Conservation (phyloP, 495 filamentous ascomycete species). For the Jackrogersella multiformis region DNA sequence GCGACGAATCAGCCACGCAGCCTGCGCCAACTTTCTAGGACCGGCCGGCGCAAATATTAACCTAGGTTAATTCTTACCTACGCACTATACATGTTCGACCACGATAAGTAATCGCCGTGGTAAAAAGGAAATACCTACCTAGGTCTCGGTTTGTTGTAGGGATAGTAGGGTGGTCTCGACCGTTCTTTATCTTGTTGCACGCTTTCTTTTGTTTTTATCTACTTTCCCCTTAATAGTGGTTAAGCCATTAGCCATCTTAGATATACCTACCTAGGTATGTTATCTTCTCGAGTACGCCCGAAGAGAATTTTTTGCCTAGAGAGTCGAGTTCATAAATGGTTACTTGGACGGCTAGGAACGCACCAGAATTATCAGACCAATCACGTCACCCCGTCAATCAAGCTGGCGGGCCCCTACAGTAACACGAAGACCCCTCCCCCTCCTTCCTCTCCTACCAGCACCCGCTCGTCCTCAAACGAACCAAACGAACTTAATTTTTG, state of each 20-base stretch:
- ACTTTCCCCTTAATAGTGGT: no score
- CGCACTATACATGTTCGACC: constrained; percentile 10
- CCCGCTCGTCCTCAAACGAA: constrained; percentile 33
- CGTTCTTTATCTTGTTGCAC: neutral
- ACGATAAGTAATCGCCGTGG: constrained; percentile 18
- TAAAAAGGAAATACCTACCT: neutral
- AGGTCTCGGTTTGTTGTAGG: neutral
- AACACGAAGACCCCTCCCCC: constrained; percentile 51
- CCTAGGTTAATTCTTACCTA: neutral
- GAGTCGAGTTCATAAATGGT: constrained; percentile 7
- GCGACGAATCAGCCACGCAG: no score
- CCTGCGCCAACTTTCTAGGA: neutral
- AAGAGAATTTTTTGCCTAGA: constrained; percentile 12
- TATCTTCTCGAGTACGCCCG: constrained; percentile 6
- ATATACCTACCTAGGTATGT: constrained; percentile 8
- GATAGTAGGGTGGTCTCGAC: neutral
- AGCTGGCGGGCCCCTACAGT: constrained; percentile 38
- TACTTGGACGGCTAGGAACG: constrained; percentile 23
- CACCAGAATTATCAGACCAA: constrained; percentile 34
- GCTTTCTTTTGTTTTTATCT: neutral
- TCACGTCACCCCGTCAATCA: constrained; percentile 30
- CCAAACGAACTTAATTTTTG: constrained; percentile 37
- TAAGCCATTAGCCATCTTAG: no score
- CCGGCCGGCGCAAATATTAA: neutral
- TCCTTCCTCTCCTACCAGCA: constrained; percentile 41